phyloP scores from a whole-genome alignment of 495 filamentous ascomycete genomes.

The Neurospora sp. region DNA sequence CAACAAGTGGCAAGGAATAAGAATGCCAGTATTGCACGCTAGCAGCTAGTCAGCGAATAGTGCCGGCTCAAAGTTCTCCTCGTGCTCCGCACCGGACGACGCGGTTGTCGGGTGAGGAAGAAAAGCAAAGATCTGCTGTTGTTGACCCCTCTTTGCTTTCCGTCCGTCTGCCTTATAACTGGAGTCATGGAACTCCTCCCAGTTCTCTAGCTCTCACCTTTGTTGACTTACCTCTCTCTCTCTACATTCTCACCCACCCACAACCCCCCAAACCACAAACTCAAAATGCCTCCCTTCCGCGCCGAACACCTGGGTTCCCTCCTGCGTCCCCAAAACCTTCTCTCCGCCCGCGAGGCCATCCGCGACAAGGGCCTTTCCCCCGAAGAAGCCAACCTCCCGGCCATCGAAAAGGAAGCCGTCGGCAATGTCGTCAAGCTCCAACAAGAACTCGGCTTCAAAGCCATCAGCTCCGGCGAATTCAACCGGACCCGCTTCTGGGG shows the following conservation, averaged over 20 bases:
- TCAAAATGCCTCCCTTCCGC: constrained; percentile 61
- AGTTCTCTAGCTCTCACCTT: neutral
- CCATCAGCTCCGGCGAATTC: constrained; percentile 63
- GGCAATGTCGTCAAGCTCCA: constrained; percentile 54
- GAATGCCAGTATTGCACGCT: neutral
- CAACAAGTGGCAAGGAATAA: neutral
- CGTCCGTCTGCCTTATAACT: neutral
- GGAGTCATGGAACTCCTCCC: neutral
- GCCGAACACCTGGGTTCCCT: constrained; percentile 81
- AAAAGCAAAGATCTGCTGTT: neutral
- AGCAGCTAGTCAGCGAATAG: neutral
- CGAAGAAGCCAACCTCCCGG: constrained; percentile 40
- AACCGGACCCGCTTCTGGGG: constrained; percentile 55
- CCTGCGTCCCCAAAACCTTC: constrained; percentile 58
- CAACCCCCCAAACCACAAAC: neutral
- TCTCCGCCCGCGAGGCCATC: constrained; percentile 49
- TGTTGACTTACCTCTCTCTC: neutral
- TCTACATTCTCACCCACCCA: neutral
- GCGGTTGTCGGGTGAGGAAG: neutral
- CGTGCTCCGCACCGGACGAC: too few relatives aligned
- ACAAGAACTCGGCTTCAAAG: constrained; percentile 54
- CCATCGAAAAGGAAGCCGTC: constrained; percentile 56
- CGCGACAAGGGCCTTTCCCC: constrained; percentile 47
- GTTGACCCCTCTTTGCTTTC: neutral
- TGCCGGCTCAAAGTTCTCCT: too few relatives aligned